These are phyloP conservation scores for Lasiodiplodia sp. DNA, from an alignment of 2,329 filamentous ascomycete species.

Conservation along the genomic window DNA sequence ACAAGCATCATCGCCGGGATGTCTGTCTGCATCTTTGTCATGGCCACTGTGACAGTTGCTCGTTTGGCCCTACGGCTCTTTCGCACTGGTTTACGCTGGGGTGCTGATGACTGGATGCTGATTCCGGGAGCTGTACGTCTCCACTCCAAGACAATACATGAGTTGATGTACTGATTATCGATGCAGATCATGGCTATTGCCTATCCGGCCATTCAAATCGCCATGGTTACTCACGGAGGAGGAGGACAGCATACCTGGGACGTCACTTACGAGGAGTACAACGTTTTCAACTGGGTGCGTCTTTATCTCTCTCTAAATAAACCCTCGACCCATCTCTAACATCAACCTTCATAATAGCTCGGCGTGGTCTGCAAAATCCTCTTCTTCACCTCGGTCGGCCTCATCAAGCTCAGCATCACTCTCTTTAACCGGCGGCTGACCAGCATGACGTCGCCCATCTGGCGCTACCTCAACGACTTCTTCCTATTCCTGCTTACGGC, in stretches of 20 bases:
- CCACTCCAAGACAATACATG: background rate
- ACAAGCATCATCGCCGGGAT: slow-evolving; percentile 40
- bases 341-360: slow-evolving; percentile 26
- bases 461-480: slow-evolving; percentile 42
- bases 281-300: slow-evolving; percentile 35
- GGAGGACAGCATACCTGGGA: slow-evolving; percentile 42
- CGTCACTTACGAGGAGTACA: slow-evolving; percentile 44
- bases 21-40: slow-evolving; percentile 39
- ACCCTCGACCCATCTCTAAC: background rate
- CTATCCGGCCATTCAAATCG: slow-evolving; percentile 40
- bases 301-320: too few species aligned
- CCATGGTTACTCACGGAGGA: slow-evolving; percentile 37
- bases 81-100: slow-evolving; percentile 39
- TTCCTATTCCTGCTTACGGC: slow-evolving; percentile 41
- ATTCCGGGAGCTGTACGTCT: slow-evolving; percentile 42
- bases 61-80: slow-evolving; percentile 40
- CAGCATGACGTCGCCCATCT: slow-evolving; percentile 38
- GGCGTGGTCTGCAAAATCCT: slow-evolving; percentile 36
- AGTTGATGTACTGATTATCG: background rate
- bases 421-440: slow-evolving; percentile 49
- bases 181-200: slow-evolving; percentile 36
- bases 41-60: slow-evolving; percentile 39
- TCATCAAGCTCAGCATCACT: slow-evolving; percentile 49
- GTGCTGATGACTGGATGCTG: slow-evolving; percentile 45
- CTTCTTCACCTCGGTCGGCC: slow-evolving; percentile 43